Percentiles rank a stretch among this genome's conserved stretches.
Evolutionary conservation across 495 filamentous ascomycete species (phyloP).

Genomic region (Aspergillus funiculosus): DNA sequence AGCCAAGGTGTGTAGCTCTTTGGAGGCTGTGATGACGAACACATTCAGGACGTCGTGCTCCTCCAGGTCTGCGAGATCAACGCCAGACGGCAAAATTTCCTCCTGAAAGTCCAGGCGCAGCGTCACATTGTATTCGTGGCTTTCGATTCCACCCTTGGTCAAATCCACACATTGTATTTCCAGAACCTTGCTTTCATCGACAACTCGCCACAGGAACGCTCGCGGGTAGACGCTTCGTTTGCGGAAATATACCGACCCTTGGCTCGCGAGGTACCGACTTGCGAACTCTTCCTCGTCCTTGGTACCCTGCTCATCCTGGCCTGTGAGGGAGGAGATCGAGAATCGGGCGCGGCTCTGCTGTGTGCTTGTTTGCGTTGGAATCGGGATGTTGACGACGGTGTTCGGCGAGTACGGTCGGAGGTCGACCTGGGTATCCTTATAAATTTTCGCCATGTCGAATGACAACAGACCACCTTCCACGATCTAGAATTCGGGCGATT

Average conservation of each 20-base stretch:
- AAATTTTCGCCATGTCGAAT: constrained; percentile 52
- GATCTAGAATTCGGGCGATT: constrained; percentile 21
- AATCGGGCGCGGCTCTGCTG: constrained; percentile 41
- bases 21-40: constrained; percentile 71
- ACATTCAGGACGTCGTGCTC: constrained; percentile 73
- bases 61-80: constrained; percentile 73
- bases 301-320: constrained; percentile 35
- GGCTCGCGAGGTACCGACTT: constrained; percentile 62
- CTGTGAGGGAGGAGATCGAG: constrained; percentile 36
- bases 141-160: constrained; percentile 57
- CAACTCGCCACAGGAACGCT: constrained; percentile 82
- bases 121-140: constrained; percentile 61
- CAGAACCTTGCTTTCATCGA: constrained; percentile 73
- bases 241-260: constrained; percentile 81
- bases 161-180: constrained; percentile 81
- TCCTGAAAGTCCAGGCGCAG: constrained; percentile 71
- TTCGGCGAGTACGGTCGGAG: constrained; percentile 65
- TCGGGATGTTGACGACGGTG: constrained; percentile 66
- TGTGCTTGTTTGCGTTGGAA: constrained; percentile 51
- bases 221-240: constrained; percentile 66
- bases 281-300: constrained; percentile 73
- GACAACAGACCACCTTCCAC: constrained; percentile 21
- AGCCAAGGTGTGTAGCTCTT: constrained; percentile 73
- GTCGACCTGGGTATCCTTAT: constrained; percentile 81
- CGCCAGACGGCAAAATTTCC: constrained; percentile 62